A percentile compares a stretch with the other conserved stretches of the same genome.
Conservation (phyloP, 352 stramenopile species). For the Phytophthora pini region DNA sequence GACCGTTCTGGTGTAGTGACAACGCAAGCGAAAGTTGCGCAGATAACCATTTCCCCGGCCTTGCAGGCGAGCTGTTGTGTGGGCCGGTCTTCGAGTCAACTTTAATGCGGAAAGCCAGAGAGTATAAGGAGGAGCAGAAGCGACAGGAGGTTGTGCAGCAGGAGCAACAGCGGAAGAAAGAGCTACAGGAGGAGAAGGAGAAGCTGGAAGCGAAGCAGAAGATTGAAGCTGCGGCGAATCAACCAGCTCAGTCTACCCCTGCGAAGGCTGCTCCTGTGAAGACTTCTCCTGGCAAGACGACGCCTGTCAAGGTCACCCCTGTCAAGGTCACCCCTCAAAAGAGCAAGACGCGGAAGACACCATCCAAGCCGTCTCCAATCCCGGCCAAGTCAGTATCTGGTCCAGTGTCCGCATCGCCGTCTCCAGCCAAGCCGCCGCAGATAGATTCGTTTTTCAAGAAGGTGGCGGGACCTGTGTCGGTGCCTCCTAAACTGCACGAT, state of each 20-base stretch:
- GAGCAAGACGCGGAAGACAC: slow-evolving; percentile 11
- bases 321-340: slow-evolving; percentile 15
- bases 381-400: slow-evolving; percentile 3
- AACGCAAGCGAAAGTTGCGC: neutral
- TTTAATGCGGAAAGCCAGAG: slow-evolving; percentile 52
- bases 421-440: slow-evolving; percentile 25
- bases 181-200: slow-evolving; percentile 32
- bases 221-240: slow-evolving; percentile 1
- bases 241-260: slow-evolving; percentile 12
- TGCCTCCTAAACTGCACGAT: slow-evolving; percentile 7
- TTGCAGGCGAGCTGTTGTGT: slow-evolving; percentile 39
- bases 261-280: slow-evolving; percentile 2
- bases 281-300: neutral
- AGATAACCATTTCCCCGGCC: slow-evolving; percentile 27
- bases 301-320: neutral
- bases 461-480: slow-evolving; percentile 2
- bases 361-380: slow-evolving; percentile 14
- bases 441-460: slow-evolving; percentile 52
- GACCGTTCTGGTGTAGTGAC: slow-evolving; percentile 49
- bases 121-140: slow-evolving; percentile 51
- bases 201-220: slow-evolving; percentile 21
- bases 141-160: slow-evolving; percentile 28
- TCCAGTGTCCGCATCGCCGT: slow-evolving; percentile 15
- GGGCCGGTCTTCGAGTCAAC: slow-evolving; percentile 53
- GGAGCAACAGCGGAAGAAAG: slow-evolving; percentile 40